Percentiles rank a stretch among this genome's conserved stretches.
These are phyloP conservation scores for Debaryomycetaceae sp. DNA, from an alignment of 1,139 yeast species.

Conservation along the genomic window DNA sequence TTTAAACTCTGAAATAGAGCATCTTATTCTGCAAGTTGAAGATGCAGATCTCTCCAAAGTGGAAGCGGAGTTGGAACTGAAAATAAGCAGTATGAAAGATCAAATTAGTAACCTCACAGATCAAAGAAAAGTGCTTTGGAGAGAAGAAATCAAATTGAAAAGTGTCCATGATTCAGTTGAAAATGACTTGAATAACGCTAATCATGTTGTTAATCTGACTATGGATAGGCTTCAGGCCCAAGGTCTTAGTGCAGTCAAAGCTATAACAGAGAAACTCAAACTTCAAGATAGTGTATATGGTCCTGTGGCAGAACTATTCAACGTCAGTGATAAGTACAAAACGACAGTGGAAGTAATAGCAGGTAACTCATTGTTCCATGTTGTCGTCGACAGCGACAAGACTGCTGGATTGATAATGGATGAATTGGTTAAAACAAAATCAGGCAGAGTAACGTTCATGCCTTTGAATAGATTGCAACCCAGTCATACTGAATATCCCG, in stretches of 20 bases:
- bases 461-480: constrained; percentile 73
- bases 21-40: constrained; percentile 29
- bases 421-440: constrained; percentile 63
- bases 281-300: constrained; percentile 69
- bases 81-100: constrained; percentile 35
- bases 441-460: constrained; percentile 87
- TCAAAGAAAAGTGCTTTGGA: constrained; percentile 70
- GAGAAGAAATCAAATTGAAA: constrained; percentile 66
- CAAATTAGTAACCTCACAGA: constrained; percentile 53
- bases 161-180: constrained; percentile 53
- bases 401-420: constrained; percentile 80
- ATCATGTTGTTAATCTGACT: constrained; percentile 60
- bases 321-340: constrained; percentile 77
- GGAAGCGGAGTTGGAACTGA: constrained; percentile 25
- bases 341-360: constrained; percentile 87
- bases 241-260: constrained; percentile 67
- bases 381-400: constrained; percentile 83
- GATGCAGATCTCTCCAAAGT: constrained; percentile 16
- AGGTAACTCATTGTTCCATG: constrained; percentile 80
- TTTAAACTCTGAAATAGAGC: constrained; percentile 37
- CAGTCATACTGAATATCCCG: constrained; percentile 46
- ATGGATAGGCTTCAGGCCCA: constrained; percentile 69
- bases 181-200: constrained; percentile 56
- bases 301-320: constrained; percentile 77
- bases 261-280: constrained; percentile 54